Conservation (phyloP, 192 early-diverging fungal species). For the Coemansia sp. region DNA sequence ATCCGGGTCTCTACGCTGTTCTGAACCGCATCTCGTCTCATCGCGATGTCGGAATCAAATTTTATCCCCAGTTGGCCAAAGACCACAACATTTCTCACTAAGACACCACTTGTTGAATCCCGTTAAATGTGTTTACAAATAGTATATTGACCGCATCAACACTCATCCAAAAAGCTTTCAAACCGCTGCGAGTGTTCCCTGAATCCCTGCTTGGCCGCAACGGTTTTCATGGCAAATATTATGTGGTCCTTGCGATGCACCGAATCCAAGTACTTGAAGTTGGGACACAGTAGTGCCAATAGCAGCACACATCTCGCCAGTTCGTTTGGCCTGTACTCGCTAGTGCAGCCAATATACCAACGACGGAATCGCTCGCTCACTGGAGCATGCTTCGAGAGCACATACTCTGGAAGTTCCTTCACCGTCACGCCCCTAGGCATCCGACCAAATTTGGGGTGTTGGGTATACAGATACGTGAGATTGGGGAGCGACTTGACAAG, state of each 20-base stretch:
- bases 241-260: too few species aligned
- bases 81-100: constrained; percentile 6
- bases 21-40: constrained; percentile 42
- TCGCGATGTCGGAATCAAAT: constrained; percentile 23
- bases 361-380: neutral
- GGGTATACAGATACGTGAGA: neutral
- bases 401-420: neutral
- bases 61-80: constrained; percentile 17
- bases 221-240: neutral
- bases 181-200: neutral
- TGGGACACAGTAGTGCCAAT: neutral
- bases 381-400: neutral
- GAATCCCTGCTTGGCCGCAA: neutral
- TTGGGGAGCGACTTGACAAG: neutral
- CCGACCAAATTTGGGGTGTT: too few species aligned
- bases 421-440: neutral
- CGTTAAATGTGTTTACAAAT: neutral
- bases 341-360: neutral
- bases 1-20: constrained; percentile 18
- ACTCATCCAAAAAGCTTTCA: neutral
- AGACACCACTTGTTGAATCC: neutral
- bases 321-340: neutral
- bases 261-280: neutral
- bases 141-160: neutral
- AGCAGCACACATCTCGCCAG: neutral